A percentile compares a stretch with the other conserved stretches of the same genome.
Evolutionary conservation across 768 basidiomycete genomes (phyloP).

Genomic region (Leccinum disarticulatum): DNA sequence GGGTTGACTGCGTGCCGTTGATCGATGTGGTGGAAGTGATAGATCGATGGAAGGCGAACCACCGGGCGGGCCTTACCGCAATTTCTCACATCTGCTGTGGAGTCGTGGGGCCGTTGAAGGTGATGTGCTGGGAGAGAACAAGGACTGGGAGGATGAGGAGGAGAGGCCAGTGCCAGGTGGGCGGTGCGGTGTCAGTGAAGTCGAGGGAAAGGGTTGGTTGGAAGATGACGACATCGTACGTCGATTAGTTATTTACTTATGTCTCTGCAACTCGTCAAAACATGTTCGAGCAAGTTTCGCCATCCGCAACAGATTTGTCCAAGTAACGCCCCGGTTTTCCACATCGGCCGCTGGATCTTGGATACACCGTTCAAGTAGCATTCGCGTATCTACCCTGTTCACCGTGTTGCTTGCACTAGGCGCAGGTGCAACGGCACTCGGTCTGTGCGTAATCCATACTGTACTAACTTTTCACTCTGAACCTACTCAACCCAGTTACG

Average conservation of each 20-base stretch:
- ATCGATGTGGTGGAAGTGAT: constrained; percentile 17
- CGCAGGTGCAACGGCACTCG: constrained; percentile 41
- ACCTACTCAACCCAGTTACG: constrained; percentile 38
- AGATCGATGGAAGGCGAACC: background rate
- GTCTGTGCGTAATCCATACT: constrained; percentile 37
- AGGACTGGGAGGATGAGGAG: constrained; percentile 27
- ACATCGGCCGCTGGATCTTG: constrained; percentile 5
- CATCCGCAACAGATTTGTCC: background rate
- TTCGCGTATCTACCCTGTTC: constrained; percentile 43
- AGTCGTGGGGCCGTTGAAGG: constrained; percentile 25
- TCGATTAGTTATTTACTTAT: constrained; percentile 15
- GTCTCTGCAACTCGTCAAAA: constrained; percentile 4
- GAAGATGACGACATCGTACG: constrained; percentile 60
- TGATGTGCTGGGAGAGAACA: constrained; percentile 30
- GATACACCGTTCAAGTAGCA: constrained; percentile 12
- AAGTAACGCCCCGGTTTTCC: constrained; percentile 13
- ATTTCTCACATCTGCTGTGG: constrained; percentile 57
- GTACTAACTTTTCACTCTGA: background rate
- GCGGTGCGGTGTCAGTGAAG: constrained; percentile 21
- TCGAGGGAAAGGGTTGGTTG: constrained; percentile 47
- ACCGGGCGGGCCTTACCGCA: constrained; percentile 4
- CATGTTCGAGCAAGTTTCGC: background rate
- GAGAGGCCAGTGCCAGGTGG: constrained; percentile 30
- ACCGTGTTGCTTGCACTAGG: constrained; percentile 37
- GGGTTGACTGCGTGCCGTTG: constrained; percentile 53